Percentiles rank a stretch among this genome's conserved stretches.
Evolutionary conservation across 495 filamentous ascomycete species (phyloP).

Genomic region (Terfezia boudieri): DNA sequence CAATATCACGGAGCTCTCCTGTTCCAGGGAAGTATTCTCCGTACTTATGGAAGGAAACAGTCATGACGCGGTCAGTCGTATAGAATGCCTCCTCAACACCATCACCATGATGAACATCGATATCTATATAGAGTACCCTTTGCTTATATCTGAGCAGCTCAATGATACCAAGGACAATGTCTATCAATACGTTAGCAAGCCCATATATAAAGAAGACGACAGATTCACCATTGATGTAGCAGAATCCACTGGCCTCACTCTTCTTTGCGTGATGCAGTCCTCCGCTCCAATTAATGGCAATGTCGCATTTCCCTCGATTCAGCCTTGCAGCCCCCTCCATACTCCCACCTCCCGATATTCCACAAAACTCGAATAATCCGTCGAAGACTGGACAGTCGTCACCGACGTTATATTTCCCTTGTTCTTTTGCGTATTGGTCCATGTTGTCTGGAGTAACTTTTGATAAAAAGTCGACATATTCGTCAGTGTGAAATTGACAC

Average conservation of each 20-base stretch:
- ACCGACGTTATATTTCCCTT: constrained; percentile 72
- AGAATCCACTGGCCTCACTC: constrained; percentile 81
- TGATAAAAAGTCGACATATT: constrained; percentile 87
- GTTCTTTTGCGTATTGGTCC: constrained; percentile 79
- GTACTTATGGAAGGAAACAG: constrained; percentile 93
- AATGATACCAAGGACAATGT: constrained; percentile 88
- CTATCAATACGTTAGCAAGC: constrained; percentile 17
- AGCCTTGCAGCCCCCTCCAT: constrained; percentile 83
- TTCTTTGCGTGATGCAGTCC: constrained; percentile 97
- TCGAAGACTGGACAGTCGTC: constrained; percentile 95
- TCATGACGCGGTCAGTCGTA: constrained; percentile 88
- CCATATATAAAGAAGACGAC: not conserved
- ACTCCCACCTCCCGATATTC: constrained; percentile 73
- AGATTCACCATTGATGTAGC: constrained; percentile 54
- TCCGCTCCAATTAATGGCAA: constrained; percentile 98
- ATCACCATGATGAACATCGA: constrained; percentile 95
- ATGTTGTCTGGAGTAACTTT: constrained; percentile 93
- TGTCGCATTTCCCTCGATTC: constrained; percentile 64
- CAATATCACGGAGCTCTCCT: constrained; percentile 87
- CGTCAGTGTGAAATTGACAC: constrained; percentile 98
- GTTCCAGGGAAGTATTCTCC: constrained; percentile 98
- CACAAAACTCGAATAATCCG: constrained; percentile 83
- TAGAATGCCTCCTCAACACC: constrained; percentile 95
- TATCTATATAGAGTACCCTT: constrained; percentile 91
- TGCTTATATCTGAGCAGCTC: constrained; percentile 71